Conservation (phyloP, 805 yeast genomes). For the Metschnikowia baotianmanensis region DNA sequence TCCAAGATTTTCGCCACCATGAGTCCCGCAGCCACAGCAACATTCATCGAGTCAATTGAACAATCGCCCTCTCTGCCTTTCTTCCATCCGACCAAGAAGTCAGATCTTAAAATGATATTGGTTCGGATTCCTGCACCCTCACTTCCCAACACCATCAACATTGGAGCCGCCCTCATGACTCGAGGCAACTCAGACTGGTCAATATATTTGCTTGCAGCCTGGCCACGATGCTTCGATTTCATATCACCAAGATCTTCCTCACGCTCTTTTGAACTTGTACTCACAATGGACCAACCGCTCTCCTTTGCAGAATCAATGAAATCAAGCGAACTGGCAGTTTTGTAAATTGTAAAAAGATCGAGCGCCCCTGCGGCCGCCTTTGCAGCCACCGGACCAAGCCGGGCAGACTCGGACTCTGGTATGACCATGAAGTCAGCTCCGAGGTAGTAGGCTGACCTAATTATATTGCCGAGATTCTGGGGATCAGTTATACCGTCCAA, state of each 20-base stretch:
- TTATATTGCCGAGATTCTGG: slow-evolving; percentile 80
- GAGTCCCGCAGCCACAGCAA: slow-evolving; percentile 84
- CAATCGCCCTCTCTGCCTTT: slow-evolving; percentile 30
- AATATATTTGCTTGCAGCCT: slow-evolving; percentile 34
- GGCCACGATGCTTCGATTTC: slow-evolving; percentile 27
- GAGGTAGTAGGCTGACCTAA: slow-evolving; percentile 74
- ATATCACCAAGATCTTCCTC: slow-evolving; percentile 22
- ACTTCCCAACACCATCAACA: slow-evolving; percentile 74
- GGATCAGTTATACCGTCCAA: slow-evolving; percentile 84
- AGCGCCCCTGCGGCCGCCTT: slow-evolving; percentile 85
- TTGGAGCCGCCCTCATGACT: slow-evolving; percentile 51
- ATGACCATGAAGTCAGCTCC: slow-evolving; percentile 79
- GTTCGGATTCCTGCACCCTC: slow-evolving; percentile 84
- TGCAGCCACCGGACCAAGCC: slow-evolving; percentile 71
- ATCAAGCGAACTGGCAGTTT: slow-evolving; percentile 54
- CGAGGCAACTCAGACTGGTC: slow-evolving; percentile 43
- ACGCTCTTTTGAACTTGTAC: slow-evolving; percentile 48
- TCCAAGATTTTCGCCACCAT: slow-evolving; percentile 37
- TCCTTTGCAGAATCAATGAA: slow-evolving; percentile 56
- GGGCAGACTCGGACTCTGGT: slow-evolving; percentile 69
- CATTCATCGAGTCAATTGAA: slow-evolving; percentile 77
- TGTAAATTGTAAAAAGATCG: slow-evolving; percentile 65
- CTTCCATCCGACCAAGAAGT: slow-evolving; percentile 44
- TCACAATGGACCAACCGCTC: slow-evolving; percentile 70
- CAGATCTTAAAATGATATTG: slow-evolving; percentile 56